Base-by-base conservation (phyloP, 768 basidiomycete genomes). In the Mycena vitilis region DNA sequence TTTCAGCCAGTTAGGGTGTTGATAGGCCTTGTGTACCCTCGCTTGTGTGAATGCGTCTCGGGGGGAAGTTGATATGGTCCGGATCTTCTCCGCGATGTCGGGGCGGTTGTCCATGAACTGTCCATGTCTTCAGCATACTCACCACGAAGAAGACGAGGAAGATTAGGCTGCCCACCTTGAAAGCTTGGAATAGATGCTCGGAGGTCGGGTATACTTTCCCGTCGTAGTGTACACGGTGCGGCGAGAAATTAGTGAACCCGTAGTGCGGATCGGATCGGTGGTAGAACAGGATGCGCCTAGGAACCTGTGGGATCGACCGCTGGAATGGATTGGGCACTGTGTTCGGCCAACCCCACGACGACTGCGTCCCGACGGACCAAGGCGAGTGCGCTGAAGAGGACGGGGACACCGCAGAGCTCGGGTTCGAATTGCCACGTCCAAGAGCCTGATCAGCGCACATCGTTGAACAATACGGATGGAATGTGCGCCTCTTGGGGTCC, bases 121-220 rank as follows among this genome's bases (percentile, higher is more conserved):
- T 12, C 4, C 30, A 4, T 0, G 56, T 0, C 3, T 5, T 65
- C 4, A 54, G 12, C 7, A 37, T 0, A 12, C 2, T 10, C 1
- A 10, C 1, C 12, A 20, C 9, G 4, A 3, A 23, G n/a, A n/a
- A n/a, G n/a, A n/a, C n/a, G n/a, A 25, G 12, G 23, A 22, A 30
- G 3, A 38, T 12, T 16, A 25, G 22, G 16, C 18, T 20, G 9
- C 60, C 4, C 52, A 79, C 80, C 78, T 81, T 85, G 72, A 84
- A 76, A 25, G 85, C 79, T 63, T 86, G 84, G 57, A 83, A 86
- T 47, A 86, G 70, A 69, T 86, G 85, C 68, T 85, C 85, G 54
- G 82, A 82, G 12, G 85, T 85, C 0, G 81, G 81, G 65, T 86
- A 86, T 3, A 69, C 51, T 68, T 78, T 81, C 16, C 81, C 80